Percentiles rank a stretch among this genome's conserved stretches.
Evolutionary conservation across 2,329 filamentous ascomycete species (phyloP).

Genomic region (Diaporthe humulicola): DNA sequence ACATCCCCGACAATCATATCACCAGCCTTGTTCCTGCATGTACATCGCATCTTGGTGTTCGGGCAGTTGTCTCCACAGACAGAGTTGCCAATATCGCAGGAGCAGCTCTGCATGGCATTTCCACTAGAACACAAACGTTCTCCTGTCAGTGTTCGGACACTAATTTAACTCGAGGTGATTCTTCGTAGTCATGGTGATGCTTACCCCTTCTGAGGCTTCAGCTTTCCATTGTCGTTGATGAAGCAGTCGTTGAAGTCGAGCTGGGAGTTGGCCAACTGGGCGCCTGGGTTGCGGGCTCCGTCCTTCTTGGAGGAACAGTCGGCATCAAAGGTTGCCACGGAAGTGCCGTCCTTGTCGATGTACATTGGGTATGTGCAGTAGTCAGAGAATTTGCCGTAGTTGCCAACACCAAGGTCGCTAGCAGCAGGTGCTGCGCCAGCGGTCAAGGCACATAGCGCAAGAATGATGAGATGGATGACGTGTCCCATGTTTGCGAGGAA

Average conservation of each 20-base stretch:
- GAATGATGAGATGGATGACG: neutral
- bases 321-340: neutral
- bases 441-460: neutral
- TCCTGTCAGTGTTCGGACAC: neutral
- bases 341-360: neutral
- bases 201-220: neutral
- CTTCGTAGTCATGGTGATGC: neutral
- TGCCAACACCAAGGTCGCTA: neutral
- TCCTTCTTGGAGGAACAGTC: conserved; percentile 10
- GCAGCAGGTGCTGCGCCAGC: neutral
- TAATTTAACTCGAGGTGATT: neutral
- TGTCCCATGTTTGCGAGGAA: neutral
- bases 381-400: conserved; percentile 2
- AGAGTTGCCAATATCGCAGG: neutral
- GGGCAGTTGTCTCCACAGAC: neutral
- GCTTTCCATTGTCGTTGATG: neutral
- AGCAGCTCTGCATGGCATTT: neutral
- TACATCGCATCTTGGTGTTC: neutral
- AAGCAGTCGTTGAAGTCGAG: conserved; percentile 22
- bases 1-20: neutral
- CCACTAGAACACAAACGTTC: neutral
- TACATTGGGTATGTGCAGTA: neutral
- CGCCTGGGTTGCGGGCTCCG: neutral
- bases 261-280: conserved; percentile 10
- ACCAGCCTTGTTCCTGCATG: neutral